Conservation (phyloP, 2,329 filamentous ascomycete species). For the Alternaria rosae region DNA sequence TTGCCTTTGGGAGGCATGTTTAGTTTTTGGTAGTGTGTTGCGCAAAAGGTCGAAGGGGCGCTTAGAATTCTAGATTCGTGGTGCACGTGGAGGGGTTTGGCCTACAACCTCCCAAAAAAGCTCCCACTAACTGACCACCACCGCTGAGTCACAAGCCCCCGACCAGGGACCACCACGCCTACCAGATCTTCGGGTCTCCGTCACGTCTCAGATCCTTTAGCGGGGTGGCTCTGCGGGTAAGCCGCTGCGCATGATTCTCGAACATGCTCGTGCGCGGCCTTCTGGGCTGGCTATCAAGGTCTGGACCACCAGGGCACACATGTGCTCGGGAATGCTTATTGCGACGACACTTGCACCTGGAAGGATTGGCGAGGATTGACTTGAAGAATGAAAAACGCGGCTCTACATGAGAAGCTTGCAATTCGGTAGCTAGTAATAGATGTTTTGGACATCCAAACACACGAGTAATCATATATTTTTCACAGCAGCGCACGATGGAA, state of each 20-base stretch:
- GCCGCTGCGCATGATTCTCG: conserved; percentile 25
- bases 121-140: conserved; percentile 17
- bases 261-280: conserved; percentile 28
- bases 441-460: not conserved
- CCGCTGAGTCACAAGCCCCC: conserved; percentile 26
- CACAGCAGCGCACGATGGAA: not conserved
- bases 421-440: not conserved
- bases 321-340: conserved; percentile 44
- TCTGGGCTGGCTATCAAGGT: conserved; percentile 27
- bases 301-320: conserved; percentile 36
- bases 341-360: conserved; percentile 34
- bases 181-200: conserved; percentile 21
- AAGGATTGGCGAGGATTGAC: not conserved
- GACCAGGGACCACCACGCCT: conserved; percentile 19
- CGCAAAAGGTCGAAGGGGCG: conserved; percentile 13
- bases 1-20: conserved; percentile 59
- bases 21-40: not conserved
- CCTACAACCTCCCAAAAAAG: conserved; percentile 12
- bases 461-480: not conserved
- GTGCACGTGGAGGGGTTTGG: conserved; percentile 20
- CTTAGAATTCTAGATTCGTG: conserved; percentile 15
- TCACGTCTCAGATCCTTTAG: conserved; percentile 32
- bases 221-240: conserved; percentile 36
- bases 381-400: not conserved
- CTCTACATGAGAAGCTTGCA: not conserved